Evolutionary conservation across 805 yeast genomes (phyloP), one percentile per base, ranked within the genome.

Genomic region (Metahyphopichia silvanorum): DNA sequence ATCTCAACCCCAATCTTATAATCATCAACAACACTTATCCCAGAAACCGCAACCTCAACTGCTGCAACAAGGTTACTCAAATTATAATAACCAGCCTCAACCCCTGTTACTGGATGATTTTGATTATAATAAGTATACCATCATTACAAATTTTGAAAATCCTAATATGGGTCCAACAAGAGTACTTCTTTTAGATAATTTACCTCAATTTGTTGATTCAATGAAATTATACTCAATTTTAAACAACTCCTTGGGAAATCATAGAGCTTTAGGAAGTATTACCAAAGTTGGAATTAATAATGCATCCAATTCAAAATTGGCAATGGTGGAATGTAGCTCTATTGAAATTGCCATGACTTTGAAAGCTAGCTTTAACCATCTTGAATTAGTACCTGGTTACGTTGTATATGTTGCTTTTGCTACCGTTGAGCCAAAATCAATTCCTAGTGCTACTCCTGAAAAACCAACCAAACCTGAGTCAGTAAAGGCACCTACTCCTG

Each of bases 321-420:
- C 63, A 4, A 66, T 88, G 35, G 82, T 86, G 15, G 93, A 85
- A 55, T 89, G 86, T 55, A 71, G 74, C 3, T 64, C 74, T 17
- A 60, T 83, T 5, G 95, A 86, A 32, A 65, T 77, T 20, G 95
- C 98, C 6, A 77, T 85, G 69, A 74, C 71, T 29, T 87, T 96
- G 32, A 79, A 81, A 50, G 83, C 86, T 11, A 76, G 71, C 31
- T 72, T 89, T 50, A 86, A 84, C 49, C 94, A 88, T 42, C 79
- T 81, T 43, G 96, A 91, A 49, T 68, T 91, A 24, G 74, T 79
- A 39, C 86, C 91, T 2, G 95, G 95, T 3, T 69, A 76, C 16
- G 77, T 82, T 12, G 77, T 93, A 53, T 66, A 77, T 24, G 86
- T 87, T 23, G 86, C 89, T 0, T 93, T 87, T 69, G 97, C 96